Evolutionary conservation across 1,139 yeast genomes (phyloP).

Genomic region (Groenewaldozyma sp.): DNA sequence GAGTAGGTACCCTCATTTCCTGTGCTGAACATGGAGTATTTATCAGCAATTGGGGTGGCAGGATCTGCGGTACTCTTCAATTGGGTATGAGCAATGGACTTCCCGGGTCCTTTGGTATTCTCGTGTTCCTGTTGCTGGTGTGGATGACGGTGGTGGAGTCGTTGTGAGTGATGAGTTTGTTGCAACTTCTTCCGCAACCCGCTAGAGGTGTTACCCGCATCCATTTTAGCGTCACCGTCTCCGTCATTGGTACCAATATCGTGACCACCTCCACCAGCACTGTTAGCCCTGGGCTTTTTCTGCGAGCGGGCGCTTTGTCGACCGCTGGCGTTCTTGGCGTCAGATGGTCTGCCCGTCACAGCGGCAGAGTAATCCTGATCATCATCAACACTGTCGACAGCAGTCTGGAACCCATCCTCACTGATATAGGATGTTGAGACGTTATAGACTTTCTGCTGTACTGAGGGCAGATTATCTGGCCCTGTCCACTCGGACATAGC

Average conservation of each 20-base stretch:
- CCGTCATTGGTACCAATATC: not conserved
- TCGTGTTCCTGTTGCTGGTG: no score
- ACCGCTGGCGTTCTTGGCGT: not conserved
- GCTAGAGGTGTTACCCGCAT: not conserved
- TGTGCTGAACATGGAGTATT: conserved; percentile 3
- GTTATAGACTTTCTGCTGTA: not conserved
- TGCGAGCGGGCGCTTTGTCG: not conserved
- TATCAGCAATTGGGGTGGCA: conserved; percentile 9
- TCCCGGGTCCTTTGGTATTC: no score
- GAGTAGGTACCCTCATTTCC: not conserved
- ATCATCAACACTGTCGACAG: not conserved
- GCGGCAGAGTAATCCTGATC: not conserved
- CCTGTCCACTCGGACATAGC: not conserved
- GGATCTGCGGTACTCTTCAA: conserved; percentile 1
- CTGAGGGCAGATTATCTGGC: not conserved
- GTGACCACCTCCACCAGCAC: not conserved
- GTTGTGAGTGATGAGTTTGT: not conserved
- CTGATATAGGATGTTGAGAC: not conserved
- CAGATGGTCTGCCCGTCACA: not conserved
- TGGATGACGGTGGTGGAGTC: no score
- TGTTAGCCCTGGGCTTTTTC: not conserved
- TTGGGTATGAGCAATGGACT: not conserved
- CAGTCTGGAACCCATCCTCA: not conserved
- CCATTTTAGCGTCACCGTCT: no score
- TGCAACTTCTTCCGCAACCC: not conserved